These are phyloP conservation scores for Zymoseptoria tritici DNA, from an alignment of 2,329 filamentous ascomycete species.

Conservation along the genomic window DNA sequence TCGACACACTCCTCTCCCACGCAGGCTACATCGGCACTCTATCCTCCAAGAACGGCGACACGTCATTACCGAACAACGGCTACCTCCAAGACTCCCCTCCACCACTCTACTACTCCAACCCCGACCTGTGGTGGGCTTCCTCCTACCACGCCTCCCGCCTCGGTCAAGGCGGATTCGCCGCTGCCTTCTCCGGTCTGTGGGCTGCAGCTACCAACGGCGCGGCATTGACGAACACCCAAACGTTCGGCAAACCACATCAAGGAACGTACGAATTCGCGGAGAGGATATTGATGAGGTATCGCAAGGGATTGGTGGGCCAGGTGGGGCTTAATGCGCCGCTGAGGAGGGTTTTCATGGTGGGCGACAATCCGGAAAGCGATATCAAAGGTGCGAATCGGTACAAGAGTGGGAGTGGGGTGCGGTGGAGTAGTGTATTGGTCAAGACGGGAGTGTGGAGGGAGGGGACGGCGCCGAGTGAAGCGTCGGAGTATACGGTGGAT, in stretches of 20 bases:
- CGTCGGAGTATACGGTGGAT: conserved; percentile 59
- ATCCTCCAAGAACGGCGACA: conserved; percentile 62
- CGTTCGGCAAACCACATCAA: conserved; percentile 76
- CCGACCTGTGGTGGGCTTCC: conserved; percentile 84
- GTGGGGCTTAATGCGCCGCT: conserved; percentile 40
- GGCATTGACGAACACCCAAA: conserved; percentile 44
- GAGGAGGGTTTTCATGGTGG: conserved; percentile 83
- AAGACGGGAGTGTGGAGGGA: conserved; percentile 68
- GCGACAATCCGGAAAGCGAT: conserved; percentile 66
- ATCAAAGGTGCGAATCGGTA: conserved; percentile 81
- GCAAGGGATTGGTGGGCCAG: conserved; percentile 42
- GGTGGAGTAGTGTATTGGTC: conserved; percentile 72
- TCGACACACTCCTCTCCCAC: conserved; percentile 73
- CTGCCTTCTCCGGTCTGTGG: conserved; percentile 76
- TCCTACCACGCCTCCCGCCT: conserved; percentile 77
- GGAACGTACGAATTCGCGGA: conserved; percentile 81
- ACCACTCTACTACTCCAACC: conserved; percentile 77
- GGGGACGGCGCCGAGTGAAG: conserved; percentile 49
- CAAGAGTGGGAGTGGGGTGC: conserved; percentile 55
- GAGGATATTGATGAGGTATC: conserved; percentile 57
- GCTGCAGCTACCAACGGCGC: conserved; percentile 56
- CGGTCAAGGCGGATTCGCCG: conserved; percentile 85
- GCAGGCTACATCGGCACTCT: conserved; percentile 75
- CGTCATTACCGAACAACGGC: conserved; percentile 60
- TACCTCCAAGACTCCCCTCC: conserved; percentile 80